Base-by-base conservation (phyloP, 2,329 filamentous ascomycete genomes). In the Microdochium paspali region DNA sequence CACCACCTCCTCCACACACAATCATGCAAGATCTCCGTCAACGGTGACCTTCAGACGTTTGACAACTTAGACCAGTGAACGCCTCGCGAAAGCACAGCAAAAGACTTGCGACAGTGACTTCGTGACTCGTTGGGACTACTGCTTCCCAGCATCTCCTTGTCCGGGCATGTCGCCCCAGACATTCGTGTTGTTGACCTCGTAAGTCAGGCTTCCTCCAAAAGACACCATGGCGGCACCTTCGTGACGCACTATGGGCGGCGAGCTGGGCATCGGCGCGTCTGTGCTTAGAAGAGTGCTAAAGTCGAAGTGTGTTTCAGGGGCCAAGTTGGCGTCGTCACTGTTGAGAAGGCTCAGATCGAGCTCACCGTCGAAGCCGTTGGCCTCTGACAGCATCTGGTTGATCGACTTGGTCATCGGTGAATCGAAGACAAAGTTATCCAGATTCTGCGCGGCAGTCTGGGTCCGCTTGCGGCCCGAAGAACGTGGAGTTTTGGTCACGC, bases 351-450 rank as follows among this genome's bases (percentile, higher is more conserved):
- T 60, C 24, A 76, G 58, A 48, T 76, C 72, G 10, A 77, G 54
- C 28, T 68, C 56, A 26, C 64, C 61, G 31, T 66, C 60, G 54
- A 77, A 72, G 40, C 70, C 60, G 47, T 72, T 69, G 10, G 68
- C 69, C 50, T 83, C 77, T 7, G 76, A 81, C 20, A 87, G 69
- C 50, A 87, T 69, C 55, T 84, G 76, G 53, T 76, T 78, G 30
- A 88, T 72, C 21, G 81, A 56, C 24, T 51, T 50, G 4, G 59
- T 55, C 31, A 61, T 39, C 1, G 58, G 57, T 18, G 57, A 56
- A 4, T 54, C 49, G 20, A 55, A 47, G 23, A 49, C 21, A 21
- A 40, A 40, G 18, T 9, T 40, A 20, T 40, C 35, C 12, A 40
- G 18, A 20, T 21, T 40, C n/a, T 40, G 35, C 6, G 35, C 35